Conservation (phyloP, 1,284 basidiomycete species). For the Ustilago shanxiensis region DNA sequence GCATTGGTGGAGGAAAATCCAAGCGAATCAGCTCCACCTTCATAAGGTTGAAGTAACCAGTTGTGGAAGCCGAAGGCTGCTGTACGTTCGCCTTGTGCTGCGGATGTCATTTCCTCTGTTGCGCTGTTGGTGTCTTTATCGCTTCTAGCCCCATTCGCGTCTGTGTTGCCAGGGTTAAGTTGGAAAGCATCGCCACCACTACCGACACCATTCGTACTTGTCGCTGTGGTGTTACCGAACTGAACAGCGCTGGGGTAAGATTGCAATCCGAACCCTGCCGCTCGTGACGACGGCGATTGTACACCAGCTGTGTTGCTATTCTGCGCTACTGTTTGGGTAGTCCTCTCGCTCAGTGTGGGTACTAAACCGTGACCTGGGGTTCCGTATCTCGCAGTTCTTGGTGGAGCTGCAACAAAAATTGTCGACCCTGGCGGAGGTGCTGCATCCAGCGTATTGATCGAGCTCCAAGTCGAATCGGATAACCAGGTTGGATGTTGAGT, state of each 20-base stretch:
- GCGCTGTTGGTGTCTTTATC: neutral
- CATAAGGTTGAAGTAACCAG: slow-evolving; percentile 49
- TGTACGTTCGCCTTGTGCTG: neutral
- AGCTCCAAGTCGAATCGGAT: slow-evolving; percentile 50
- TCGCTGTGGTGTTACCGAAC: neutral
- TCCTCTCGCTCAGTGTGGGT: slow-evolving; percentile 42
- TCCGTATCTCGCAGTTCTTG: slow-evolving; percentile 24
- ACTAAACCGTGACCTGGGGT: slow-evolving; percentile 30
- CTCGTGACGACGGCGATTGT: neutral
- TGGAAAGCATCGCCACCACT: slow-evolving; percentile 4
- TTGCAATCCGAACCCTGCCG: neutral
- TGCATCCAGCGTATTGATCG: slow-evolving; percentile 36
- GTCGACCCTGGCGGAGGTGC: slow-evolving; percentile 48
- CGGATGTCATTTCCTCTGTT: neutral
- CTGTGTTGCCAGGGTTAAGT: neutral
- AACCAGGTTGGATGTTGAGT: slow-evolving; percentile 45
- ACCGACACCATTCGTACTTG: neutral
- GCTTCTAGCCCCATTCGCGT: neutral
- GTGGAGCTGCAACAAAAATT: slow-evolving; percentile 48
- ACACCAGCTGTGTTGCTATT: neutral
- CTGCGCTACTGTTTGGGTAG: slow-evolving; percentile 24
- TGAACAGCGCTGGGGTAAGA: neutral
- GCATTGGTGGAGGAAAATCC: neutral
- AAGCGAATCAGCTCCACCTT: slow-evolving; percentile 35
- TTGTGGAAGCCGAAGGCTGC: slow-evolving; percentile 51